Conservation (phyloP, 202 grass and related monocot species). For the Brachypodium distachyon region DNA sequence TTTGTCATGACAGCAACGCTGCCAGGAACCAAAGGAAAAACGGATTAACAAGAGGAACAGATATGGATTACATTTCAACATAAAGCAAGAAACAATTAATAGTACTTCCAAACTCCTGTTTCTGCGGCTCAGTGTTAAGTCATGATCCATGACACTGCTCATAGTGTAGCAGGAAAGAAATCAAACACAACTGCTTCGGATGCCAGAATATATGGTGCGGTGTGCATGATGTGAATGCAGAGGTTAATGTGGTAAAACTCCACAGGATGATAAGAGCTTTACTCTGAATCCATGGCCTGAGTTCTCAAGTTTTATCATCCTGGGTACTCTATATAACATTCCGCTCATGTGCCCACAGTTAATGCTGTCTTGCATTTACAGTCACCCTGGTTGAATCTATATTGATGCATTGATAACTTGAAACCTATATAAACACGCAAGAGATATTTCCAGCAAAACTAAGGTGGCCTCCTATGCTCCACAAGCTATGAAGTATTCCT, state of each 20-base stretch:
- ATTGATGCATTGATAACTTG: background rate
- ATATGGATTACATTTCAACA: background rate
- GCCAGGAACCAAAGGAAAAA: slow-evolving; percentile 1
- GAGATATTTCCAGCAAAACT: background rate
- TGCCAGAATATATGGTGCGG: background rate
- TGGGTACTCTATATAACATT: background rate
- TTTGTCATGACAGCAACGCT: slow-evolving; percentile 98
- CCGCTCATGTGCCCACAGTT: background rate
- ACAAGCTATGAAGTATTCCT: background rate
- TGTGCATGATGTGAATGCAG: background rate
- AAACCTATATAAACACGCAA: background rate
- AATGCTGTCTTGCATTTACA: background rate
- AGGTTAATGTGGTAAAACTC: background rate
- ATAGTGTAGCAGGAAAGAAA: background rate
- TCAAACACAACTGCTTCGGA: background rate
- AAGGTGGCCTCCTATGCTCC: background rate
- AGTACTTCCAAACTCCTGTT: background rate
- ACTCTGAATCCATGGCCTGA: background rate
- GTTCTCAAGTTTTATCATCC: background rate
- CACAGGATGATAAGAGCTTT: background rate
- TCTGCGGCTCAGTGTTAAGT: too few species aligned
- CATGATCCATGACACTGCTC: background rate
- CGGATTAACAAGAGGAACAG: background rate
- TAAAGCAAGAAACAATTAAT: background rate
- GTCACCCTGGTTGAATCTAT: background rate